Conservation (phyloP, 495 filamentous ascomycete species). For the Penicillium subrubescens region DNA sequence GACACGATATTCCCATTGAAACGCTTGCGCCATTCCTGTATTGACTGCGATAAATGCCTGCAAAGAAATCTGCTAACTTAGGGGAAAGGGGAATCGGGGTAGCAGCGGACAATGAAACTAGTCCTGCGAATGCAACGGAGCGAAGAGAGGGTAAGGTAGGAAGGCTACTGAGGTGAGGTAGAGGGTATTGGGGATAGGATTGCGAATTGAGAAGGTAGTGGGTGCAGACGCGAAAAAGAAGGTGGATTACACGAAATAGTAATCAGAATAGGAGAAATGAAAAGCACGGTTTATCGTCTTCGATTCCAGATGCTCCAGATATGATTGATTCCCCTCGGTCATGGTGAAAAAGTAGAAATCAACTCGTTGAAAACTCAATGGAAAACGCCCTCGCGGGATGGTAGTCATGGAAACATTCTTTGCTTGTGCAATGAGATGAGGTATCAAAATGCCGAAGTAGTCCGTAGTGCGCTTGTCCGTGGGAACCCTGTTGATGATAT, state of each 20-base stretch:
- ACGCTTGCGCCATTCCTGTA: constrained; percentile 36
- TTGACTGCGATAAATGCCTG: constrained; percentile 18
- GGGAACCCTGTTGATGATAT: constrained; percentile 38
- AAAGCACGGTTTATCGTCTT: constrained; percentile 22
- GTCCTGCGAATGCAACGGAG: not conserved
- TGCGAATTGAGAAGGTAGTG: not conserved
- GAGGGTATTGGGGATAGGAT: not conserved
- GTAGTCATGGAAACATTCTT: constrained; percentile 11
- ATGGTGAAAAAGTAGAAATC: constrained; percentile 4
- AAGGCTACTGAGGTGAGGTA: not conserved
- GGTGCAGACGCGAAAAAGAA: not conserved
- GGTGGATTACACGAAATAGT: constrained; percentile 1
- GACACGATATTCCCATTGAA: not conserved
- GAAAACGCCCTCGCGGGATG: constrained; percentile 4
- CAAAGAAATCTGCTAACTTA: not conserved
- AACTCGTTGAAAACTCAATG: constrained; percentile 7
- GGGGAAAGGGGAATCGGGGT: not conserved
- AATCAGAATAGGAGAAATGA: not conserved
- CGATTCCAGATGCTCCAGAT: constrained; percentile 25
- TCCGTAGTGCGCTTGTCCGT: constrained; percentile 46
- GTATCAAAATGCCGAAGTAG: constrained; percentile 38
- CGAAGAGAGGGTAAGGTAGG: not conserved
- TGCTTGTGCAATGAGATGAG: not conserved
- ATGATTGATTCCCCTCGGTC: constrained; percentile 12
- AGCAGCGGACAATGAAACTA: not conserved